A percentile compares a stretch with the other conserved stretches of the same genome.
Evolutionary conservation across 805 yeast genomes (phyloP).

Genomic region (Candida railenensis): DNA sequence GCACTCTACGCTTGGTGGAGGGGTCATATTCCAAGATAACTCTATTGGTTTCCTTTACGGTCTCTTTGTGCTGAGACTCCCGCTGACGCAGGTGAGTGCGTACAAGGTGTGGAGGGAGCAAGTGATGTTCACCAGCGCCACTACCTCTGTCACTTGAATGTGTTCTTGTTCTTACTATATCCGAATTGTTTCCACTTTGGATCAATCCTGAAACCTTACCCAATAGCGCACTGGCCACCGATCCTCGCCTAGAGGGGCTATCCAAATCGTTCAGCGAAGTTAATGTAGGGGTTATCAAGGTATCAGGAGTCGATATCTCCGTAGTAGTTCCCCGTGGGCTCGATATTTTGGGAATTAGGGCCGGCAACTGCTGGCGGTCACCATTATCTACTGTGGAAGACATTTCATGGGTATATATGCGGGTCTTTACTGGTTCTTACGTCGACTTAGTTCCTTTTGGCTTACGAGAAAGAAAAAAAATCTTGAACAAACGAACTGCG

Average conservation of each 20-base stretch:
- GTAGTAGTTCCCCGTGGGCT: neutral
- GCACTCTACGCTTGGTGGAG: slow-evolving; percentile 69
- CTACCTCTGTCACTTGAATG: neutral
- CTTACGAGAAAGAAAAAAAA: too few species aligned
- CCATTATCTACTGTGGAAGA: neutral
- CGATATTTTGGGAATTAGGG: neutral
- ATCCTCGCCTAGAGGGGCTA: neutral
- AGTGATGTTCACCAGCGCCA: neutral
- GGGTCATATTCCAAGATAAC: slow-evolving; percentile 90
- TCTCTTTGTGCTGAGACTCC: neutral
- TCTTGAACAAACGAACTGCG: too few species aligned
- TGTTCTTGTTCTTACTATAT: neutral
- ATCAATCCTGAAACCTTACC: slow-evolving; percentile 4
- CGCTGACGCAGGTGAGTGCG: neutral
- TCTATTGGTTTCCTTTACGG: slow-evolving; percentile 79
- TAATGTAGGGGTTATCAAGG: neutral
- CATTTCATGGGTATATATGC: neutral
- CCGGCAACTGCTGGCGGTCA: neutral
- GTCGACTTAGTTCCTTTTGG: too few species aligned
- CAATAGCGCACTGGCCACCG: neutral
- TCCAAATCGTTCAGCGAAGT: neutral
- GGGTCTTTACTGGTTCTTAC: too few species aligned
- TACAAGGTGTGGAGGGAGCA: neutral
- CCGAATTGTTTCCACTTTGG: neutral
- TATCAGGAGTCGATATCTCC: neutral